These are phyloP conservation scores for Globisporangium nunn DNA, from an alignment of 352 stramenopile genomes.

Conservation along the genomic window DNA sequence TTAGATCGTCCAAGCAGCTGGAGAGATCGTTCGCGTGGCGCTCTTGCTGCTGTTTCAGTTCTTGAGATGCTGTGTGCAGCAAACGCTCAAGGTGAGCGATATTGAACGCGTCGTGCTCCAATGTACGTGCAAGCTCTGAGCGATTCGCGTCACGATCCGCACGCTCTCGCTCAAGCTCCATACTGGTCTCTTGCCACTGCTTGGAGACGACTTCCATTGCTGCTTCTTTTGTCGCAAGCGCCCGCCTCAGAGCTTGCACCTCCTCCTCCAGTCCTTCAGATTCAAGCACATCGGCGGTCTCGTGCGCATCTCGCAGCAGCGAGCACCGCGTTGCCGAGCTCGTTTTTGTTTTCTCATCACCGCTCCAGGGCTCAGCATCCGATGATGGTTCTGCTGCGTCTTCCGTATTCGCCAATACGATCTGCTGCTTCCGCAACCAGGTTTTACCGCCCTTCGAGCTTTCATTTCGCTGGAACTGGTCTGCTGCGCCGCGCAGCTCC, in stretches of 20 bases:
- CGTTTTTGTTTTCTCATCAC: background rate
- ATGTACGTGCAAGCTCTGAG: background rate
- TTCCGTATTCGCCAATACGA: background rate
- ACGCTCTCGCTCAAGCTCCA: background rate
- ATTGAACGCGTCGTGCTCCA: background rate
- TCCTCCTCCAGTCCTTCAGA: background rate
- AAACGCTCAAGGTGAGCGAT: background rate
- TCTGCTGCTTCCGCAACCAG: constrained; percentile 12
- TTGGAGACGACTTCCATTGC: background rate
- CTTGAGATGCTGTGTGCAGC: constrained; percentile 1
- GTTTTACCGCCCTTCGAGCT: constrained; percentile 7
- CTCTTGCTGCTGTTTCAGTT: constrained; percentile 6
- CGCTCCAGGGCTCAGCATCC: background rate
- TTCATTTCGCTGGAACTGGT: constrained; percentile 15
- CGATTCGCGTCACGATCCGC: background rate
- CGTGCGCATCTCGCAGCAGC: background rate
- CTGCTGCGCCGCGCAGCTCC: constrained; percentile 13
- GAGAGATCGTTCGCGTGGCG: constrained; percentile 1
- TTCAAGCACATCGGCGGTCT: background rate
- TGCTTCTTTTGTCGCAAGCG: background rate
- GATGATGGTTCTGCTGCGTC: background rate
- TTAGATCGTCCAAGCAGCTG: background rate
- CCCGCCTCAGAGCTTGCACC: background rate
- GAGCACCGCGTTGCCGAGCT: constrained; percentile 2
- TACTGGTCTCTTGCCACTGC: background rate